Conservation (phyloP, 2,329 filamentous ascomycete species). For the Ceratocystis cacaofunesta region DNA sequence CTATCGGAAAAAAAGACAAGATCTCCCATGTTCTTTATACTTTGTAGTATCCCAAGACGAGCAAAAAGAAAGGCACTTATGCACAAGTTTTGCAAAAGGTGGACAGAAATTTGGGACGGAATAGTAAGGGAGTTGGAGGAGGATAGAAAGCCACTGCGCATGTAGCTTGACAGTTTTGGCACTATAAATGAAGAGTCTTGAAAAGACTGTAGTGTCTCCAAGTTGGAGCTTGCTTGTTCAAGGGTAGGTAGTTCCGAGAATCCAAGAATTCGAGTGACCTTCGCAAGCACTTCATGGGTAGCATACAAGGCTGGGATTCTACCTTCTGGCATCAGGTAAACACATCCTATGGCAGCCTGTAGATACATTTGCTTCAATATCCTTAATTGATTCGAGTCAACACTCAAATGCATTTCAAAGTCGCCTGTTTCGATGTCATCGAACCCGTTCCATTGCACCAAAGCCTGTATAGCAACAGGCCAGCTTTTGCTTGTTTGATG, state of each 20-base stretch:
- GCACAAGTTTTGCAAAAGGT: slow-evolving; percentile 26
- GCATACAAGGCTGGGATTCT: slow-evolving; percentile 38
- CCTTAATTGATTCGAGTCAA: slow-evolving; percentile 45
- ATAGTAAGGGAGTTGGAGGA: slow-evolving; percentile 9
- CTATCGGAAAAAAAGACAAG: slow-evolving; percentile 48
- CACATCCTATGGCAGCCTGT: slow-evolving; percentile 50
- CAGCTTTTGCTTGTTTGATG: slow-evolving; percentile 45
- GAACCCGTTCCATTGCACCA: slow-evolving; percentile 62
- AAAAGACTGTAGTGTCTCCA: slow-evolving; percentile 13
- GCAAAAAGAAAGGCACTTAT: slow-evolving; percentile 45
- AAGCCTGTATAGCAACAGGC: slow-evolving; percentile 43
- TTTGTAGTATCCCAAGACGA: slow-evolving; percentile 34
- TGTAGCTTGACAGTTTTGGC: slow-evolving; percentile 22
- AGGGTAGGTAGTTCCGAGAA: slow-evolving; percentile 41
- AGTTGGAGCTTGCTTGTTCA: slow-evolving; percentile 21
- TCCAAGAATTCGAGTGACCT: slow-evolving; percentile 34
- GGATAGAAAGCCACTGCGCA: slow-evolving; percentile 22
- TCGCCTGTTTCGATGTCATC: slow-evolving; percentile 53
- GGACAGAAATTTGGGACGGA: slow-evolving; percentile 5
- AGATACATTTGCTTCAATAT: slow-evolving; percentile 51
- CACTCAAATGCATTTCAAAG: slow-evolving; percentile 35
- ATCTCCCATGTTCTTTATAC: slow-evolving; percentile 42
- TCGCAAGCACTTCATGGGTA: slow-evolving; percentile 12
- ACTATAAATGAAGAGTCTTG: slow-evolving; percentile 19
- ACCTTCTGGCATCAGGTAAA: slow-evolving; percentile 50